Base-by-base conservation (phyloP, 176 grass and related monocot species). In the Poa annua region DNA sequence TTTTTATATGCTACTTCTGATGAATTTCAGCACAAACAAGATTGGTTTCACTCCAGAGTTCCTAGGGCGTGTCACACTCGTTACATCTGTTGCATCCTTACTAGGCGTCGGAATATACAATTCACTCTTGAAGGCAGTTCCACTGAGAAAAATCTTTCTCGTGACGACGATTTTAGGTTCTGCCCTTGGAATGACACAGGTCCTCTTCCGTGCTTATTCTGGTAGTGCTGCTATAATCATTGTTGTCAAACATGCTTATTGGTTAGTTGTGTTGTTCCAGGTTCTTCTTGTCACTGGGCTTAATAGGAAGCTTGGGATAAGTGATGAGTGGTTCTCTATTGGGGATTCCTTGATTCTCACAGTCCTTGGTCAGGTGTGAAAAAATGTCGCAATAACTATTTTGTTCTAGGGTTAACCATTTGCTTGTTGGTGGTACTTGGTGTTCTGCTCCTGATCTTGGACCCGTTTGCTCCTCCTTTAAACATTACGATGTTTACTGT, bases 271-370 rank as follows among this genome's bases (percentile, higher is more conserved):
- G 39, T 44, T 24, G 24, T 83, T 39, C 75, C 80, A 98, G 96
- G 92, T 93, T 83, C 84, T 98, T 32, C 96, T 98, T 86, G 92
- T 93, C 64, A 95, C 90, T 71, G 89, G 90, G 79, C 85, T 98
- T 26, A 98, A 93, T 67, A 84, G 53, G 80, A 75, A 86, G 83
- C 71, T 95, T 65, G 96, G 90, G 38, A 90, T 98, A 81, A 98
- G 85, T 63, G 90, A 98, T 74, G 92, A 95, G 72, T 98, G 96
- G 96, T 98, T 98, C 89, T 84, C 92, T 47, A 90, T 98, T 67
- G 96, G 96, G 14, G 96, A 98, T 81, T 98, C 96, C 75, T 82
- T 98, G 80, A 95, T 98, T 67, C 89, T 98, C 85, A 98, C 96
- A 15, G 92, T 98, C 66, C 96, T 98, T 79, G 85, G 96, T 69